These are phyloP conservation scores for Phytophthora sojae DNA, from an alignment of 352 stramenopile species.

Conservation along the genomic window DNA sequence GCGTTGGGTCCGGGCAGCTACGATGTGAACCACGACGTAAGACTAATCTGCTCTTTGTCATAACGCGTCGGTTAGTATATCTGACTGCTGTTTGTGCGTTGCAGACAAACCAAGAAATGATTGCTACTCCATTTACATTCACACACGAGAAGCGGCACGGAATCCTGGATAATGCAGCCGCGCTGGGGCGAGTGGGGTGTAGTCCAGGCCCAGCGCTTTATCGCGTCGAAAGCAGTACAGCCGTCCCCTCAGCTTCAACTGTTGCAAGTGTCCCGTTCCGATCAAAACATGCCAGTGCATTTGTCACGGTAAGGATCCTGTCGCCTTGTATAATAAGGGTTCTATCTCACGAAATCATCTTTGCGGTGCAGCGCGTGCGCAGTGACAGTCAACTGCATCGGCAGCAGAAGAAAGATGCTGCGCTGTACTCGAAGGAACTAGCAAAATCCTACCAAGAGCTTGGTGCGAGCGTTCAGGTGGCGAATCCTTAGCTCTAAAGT, in stretches of 20 bases:
- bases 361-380: constrained; percentile 34
- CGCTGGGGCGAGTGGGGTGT: constrained; percentile 23
- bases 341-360: background rate
- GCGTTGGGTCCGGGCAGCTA: constrained; percentile 64
- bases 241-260: constrained; percentile 10
- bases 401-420: constrained; percentile 32
- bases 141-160: constrained; percentile 50
- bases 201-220: constrained; percentile 34
- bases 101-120: constrained; percentile 53
- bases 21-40: constrained; percentile 58
- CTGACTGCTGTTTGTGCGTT: background rate
- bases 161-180: constrained; percentile 48
- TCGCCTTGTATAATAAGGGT: background rate
- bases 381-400: constrained; percentile 49
- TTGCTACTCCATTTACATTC: constrained; percentile 61
- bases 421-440: constrained; percentile 57
- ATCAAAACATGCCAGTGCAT: constrained; percentile 45
- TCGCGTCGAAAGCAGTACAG: constrained; percentile 28
- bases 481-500: background rate
- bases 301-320: constrained; percentile 33
- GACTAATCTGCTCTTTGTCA: background rate
- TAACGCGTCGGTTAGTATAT: background rate
- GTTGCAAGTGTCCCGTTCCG: constrained; percentile 33
- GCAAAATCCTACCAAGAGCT: constrained; percentile 62
- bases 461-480: constrained; percentile 44